These are phyloP conservation scores for Colletotrichum higginsianum DNA, from an alignment of 2,329 filamentous ascomycete genomes.

Conservation along the genomic window DNA sequence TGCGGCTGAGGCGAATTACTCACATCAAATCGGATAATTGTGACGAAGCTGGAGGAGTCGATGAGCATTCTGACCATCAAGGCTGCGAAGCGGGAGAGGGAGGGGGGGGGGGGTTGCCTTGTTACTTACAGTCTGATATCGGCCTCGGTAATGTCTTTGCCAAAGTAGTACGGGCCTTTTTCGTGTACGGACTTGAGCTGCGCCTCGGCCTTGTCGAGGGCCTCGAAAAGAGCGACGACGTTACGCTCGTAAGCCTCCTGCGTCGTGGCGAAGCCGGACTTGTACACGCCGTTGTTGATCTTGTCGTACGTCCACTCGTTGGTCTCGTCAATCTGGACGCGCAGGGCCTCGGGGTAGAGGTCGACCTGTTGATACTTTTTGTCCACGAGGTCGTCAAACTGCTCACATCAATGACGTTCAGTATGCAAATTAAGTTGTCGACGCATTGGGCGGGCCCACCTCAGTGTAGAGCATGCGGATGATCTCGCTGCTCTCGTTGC, in stretches of 20 bases:
- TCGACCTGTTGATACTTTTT: conserved; percentile 72
- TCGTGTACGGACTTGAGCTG: conserved; percentile 68
- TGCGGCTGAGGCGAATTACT: conserved; percentile 43
- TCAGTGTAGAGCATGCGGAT: conserved; percentile 89
- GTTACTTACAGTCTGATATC: conserved; percentile 78
- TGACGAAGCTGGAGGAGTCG: conserved; percentile 68
- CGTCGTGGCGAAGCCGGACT: conserved; percentile 87
- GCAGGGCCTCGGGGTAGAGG: conserved; percentile 78
- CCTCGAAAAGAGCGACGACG: conserved; percentile 79
- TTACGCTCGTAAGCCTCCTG: conserved; percentile 87
- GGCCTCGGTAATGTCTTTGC: conserved; percentile 82
- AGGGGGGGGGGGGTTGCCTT: conserved; percentile 5
- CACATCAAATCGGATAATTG: conserved; percentile 79
- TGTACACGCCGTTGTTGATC: conserved; percentile 82
- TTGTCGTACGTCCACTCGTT: conserved; percentile 86
- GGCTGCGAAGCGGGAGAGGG: neutral
- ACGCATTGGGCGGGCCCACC: conserved; percentile 24
- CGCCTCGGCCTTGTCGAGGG: conserved; percentile 82
- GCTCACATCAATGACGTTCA: neutral
- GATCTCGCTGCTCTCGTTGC: conserved; percentile 94
- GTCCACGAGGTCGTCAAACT: conserved; percentile 81
- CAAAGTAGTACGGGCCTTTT: conserved; percentile 80
- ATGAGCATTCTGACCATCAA: conserved; percentile 5
- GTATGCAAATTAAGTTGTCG: neutral
- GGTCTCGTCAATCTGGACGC: conserved; percentile 78